Base-by-base conservation (phyloP, 2,329 filamentous ascomycete genomes). In the Hypomyces rosellus region DNA sequence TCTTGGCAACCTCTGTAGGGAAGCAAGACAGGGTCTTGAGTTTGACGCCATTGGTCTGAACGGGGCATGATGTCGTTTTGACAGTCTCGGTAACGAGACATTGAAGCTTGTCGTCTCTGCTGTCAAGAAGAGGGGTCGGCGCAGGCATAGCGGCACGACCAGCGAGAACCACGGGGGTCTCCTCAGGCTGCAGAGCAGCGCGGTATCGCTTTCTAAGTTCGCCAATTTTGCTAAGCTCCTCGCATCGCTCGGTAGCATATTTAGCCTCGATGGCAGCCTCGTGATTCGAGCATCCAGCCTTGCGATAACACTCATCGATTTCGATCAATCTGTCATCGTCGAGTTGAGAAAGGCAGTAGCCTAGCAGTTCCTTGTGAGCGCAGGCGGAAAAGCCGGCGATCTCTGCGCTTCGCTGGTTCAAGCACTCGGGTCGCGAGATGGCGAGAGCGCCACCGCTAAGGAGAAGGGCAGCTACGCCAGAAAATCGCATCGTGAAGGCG, bases 301-400 rank as follows among this genome's bases (percentile, higher is more conserved):
- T 49, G 44, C 56, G 41, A 59, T 68, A 67, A 62, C 70, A 73
- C 25, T 54, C 54, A 55, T 71, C 64, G 50, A 80, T 53, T 44
- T 70, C 65, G 15, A 53, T 48, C 13, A 61, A 46, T 43, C 61
- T 57, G 51, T 66, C 56, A 54, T 61, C 54, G 48, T 66, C 54
- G 30, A 69, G 63, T 34, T 60, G 54, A 9, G 58, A 53, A 45
- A 80, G 65, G 62, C 76, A 80, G 57, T 65, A 52, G 46, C 63
- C 60, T 54, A 79, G 65, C 37, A 69, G 65, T 50, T 62, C 64
- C 50, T 61, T 60, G 57, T 75, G 61, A 43, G 73, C 75, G 61
- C 76, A 79, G 48, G 65, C 65, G 13, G 74, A 65, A 37, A 64
- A 61, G 14, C 51, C 54, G 43, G 73, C 70, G 45, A 79, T 65